Evolutionary conservation across 129 eudicot species (phyloP), one percentile per base, ranked within the genome.

Genomic region (Helianthus tuberosus): DNA sequence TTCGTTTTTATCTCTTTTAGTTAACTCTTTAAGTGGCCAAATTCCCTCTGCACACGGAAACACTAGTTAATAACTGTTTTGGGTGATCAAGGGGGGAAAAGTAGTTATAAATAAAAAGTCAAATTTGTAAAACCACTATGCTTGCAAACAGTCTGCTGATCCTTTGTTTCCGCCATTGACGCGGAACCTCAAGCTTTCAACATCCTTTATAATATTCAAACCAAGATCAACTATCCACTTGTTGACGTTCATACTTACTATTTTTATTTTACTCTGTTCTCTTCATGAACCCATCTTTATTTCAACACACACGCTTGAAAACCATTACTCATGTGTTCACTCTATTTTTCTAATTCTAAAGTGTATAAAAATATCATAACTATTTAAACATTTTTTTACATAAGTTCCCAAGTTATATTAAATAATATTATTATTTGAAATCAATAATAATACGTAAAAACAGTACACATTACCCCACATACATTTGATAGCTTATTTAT

Each of bases 171-270:
- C 48, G 47, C 62, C 61, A 50, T 52, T 32, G 74, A 35, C 74
- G 5, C 53, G 35, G 48, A 69, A 52, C 59, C 64, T 69, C 74
- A 35, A 69, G 16, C 35, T 75, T 64, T 60, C 65, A 60, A 60
- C 71, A 64, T 64, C 71, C 27, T 35, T 23, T 20, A 11, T 36
- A 36, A 25, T 53, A 64, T 75, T 23, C 52, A 46, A 75, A 50
- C 63, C 27, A 74, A 74, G 7, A 49, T 49, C 75, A 64, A 27
- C 4, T 12, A 44, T 58, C 62, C 74, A 69, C 74, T 54, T 66
- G 57, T 69, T 29, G 7, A 25, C 5, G 46, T 68, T 68, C 73
- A 52, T 47, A 62, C 47, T 1, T 61, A 35, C 5, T 32, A 5
- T 32, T 32, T 32, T 35, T 62, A 59, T 25, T 54, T 55, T 55